Evolutionary conservation across 2,329 filamentous ascomycete genomes (phyloP).

Genomic region (Fusarium sp.): DNA sequence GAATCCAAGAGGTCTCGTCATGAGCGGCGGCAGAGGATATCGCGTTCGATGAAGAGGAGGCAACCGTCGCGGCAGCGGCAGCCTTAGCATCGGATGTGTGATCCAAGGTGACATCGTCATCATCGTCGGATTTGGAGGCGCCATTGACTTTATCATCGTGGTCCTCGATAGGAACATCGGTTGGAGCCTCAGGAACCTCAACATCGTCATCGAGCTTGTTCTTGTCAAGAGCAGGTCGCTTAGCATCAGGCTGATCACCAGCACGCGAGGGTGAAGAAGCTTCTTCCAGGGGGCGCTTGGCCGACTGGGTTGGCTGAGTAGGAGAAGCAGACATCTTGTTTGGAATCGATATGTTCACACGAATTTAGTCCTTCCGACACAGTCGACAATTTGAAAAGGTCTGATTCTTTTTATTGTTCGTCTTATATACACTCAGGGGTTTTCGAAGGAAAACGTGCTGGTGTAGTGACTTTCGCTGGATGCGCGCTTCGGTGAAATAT

Average conservation of each 20-base stretch:
- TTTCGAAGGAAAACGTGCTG: constrained; percentile 94
- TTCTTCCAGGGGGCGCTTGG: constrained; percentile 96
- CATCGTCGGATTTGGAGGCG: constrained; percentile 53
- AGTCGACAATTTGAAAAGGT: constrained; percentile 47
- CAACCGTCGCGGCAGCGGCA: constrained; percentile 53
- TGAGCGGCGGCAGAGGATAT: constrained; percentile 68
- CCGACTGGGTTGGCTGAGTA: constrained; percentile 72
- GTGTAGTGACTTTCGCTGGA: constrained; percentile 69
- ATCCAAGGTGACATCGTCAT: constrained; percentile 41
- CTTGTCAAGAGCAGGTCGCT: constrained; percentile 96
- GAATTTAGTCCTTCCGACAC: constrained; percentile 35
- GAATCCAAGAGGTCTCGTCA: constrained; percentile 96
- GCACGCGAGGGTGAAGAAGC: constrained; percentile 93
- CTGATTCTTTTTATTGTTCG: constrained; percentile 49
- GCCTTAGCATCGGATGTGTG: constrained; percentile 54
- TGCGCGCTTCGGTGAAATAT: constrained; percentile 57
- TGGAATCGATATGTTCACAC: constrained; percentile 41
- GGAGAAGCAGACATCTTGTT: constrained; percentile 78
- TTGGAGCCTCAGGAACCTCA: constrained; percentile 54
- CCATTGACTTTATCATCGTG: constrained; percentile 63
- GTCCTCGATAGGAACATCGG: constrained; percentile 55
- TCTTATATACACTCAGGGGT: constrained; percentile 85
- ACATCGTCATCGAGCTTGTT: constrained; percentile 73
- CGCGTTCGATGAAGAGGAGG: constrained; percentile 49
- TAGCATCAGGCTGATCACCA: constrained; percentile 94